These are phyloP conservation scores for Acacia crassicarpa DNA, from an alignment of 306 rosid genomes.

Conservation along the genomic window DNA sequence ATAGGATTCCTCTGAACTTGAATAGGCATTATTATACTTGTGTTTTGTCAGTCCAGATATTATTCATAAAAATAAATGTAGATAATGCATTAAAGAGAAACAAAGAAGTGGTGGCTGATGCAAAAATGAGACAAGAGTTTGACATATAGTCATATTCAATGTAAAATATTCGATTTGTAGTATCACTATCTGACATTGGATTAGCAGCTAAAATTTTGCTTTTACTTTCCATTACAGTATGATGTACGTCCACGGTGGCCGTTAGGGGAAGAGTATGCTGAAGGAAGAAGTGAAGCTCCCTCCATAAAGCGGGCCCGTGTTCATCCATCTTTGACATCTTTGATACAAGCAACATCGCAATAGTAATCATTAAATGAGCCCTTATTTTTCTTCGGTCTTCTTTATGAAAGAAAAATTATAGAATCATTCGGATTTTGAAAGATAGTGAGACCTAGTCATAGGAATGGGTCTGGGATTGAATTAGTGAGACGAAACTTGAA, in stretches of 20 bases:
- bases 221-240: slow-evolving; percentile 44
- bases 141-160: not conserved
- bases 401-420: not conserved
- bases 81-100: not conserved
- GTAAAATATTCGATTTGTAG: not conserved
- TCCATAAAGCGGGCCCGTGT: slow-evolving; percentile 75
- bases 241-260: slow-evolving; percentile 98
- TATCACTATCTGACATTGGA: not conserved
- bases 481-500: not conserved
- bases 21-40: not conserved
- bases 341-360: slow-evolving; percentile 71
- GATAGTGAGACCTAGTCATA: not conserved
- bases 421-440: not conserved
- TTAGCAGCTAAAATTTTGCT: not conserved
- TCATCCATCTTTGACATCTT: slow-evolving; percentile 90
- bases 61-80: not conserved
- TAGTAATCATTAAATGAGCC: slow-evolving; percentile 43
- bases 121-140: not conserved
- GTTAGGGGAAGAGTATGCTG: slow-evolving; percentile 78
- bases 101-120: not conserved
- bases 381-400: slow-evolving; percentile 16
- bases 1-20: not conserved
- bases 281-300: slow-evolving; percentile 85
- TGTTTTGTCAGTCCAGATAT: not conserved
- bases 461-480: not conserved